Conservation (phyloP, 495 filamentous ascomycete species). For the Talaromyces borbonicus region DNA sequence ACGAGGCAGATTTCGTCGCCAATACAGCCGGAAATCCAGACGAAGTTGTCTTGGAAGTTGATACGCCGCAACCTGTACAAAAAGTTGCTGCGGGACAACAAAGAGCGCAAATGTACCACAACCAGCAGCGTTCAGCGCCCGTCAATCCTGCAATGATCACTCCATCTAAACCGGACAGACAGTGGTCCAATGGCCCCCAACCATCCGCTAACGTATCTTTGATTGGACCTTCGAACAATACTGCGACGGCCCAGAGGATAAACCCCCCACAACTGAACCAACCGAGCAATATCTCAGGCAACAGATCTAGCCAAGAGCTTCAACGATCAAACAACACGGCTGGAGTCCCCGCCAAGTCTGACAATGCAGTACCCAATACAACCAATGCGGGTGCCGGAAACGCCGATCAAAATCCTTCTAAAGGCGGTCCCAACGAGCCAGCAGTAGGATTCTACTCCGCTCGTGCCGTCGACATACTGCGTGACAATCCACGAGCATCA, state of each 20-base stretch:
- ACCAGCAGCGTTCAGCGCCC: slow-evolving; percentile 10
- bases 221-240: neutral
- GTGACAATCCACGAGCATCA: slow-evolving; percentile 33
- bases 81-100: slow-evolving; percentile 20
- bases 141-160: slow-evolving; percentile 24
- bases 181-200: slow-evolving; percentile 18
- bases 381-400: neutral
- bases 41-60: slow-evolving; percentile 41
- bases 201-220: neutral
- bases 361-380: neutral
- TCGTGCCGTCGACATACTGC: slow-evolving; percentile 47
- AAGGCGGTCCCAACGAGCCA: slow-evolving; percentile 15
- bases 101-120: slow-evolving; percentile 16
- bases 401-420: slow-evolving; percentile 3
- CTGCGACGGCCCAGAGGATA: neutral
- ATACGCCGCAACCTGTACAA: slow-evolving; percentile 17
- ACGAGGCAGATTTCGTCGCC: slow-evolving; percentile 63
- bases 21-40: slow-evolving; percentile 51
- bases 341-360: neutral
- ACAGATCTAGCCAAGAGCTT: neutral
- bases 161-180: slow-evolving; percentile 34
- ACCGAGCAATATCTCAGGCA: neutral
- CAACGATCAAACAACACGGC: slow-evolving; percentile 1
- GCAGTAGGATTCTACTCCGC: slow-evolving; percentile 68
- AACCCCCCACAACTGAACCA: neutral